Percentiles rank a stretch among this genome's conserved stretches.
phyloP scores from a whole-genome alignment of 768 basidiomycete genomes.

The Rhodocollybia butyracea region DNA sequence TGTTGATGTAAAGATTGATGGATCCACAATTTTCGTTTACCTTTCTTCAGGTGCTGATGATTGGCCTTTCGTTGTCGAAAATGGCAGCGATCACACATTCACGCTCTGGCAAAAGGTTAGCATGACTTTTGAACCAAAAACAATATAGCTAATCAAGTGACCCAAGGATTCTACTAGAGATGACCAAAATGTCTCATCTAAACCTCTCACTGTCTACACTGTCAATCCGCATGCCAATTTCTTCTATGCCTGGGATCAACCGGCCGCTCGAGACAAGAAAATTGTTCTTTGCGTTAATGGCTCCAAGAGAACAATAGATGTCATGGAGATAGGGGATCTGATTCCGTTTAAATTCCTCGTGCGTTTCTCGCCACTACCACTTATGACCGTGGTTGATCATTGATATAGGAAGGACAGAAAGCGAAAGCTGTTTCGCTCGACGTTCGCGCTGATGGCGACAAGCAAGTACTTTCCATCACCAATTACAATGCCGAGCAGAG shows the following conservation, averaged over 20 bases:
- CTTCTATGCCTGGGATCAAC: conserved; percentile 92
- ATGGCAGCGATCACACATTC: conserved; percentile 73
- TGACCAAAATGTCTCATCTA: conserved; percentile 26
- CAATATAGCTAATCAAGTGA: conserved; percentile 10
- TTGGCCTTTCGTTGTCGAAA: conserved; percentile 93
- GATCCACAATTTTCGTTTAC: conserved; percentile 86
- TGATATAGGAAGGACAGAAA: conserved; percentile 48
- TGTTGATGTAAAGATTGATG: conserved; percentile 78
- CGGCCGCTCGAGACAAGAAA: conserved; percentile 79
- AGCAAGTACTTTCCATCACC: conserved; percentile 83
- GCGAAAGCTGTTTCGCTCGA: conserved; percentile 81
- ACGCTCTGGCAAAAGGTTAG: conserved; percentile 72
- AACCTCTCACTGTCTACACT: conserved; percentile 49
- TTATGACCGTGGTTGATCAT: background rate
- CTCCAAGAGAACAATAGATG: conserved; percentile 68
- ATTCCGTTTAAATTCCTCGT: conserved; percentile 87
- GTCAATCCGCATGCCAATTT: conserved; percentile 50
- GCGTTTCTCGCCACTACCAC: conserved; percentile 20
- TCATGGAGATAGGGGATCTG: conserved; percentile 93
- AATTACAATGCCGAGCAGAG: conserved; percentile 84
- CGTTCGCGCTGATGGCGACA: conserved; percentile 83
- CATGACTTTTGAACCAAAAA: conserved; percentile 9
- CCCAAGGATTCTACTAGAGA: conserved; percentile 44
- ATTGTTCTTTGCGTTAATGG: conserved; percentile 63
- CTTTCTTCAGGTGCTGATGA: conserved; percentile 60